Base-by-base conservation (phyloP, 768 basidiomycete genomes). In the Boletellus ananas region DNA sequence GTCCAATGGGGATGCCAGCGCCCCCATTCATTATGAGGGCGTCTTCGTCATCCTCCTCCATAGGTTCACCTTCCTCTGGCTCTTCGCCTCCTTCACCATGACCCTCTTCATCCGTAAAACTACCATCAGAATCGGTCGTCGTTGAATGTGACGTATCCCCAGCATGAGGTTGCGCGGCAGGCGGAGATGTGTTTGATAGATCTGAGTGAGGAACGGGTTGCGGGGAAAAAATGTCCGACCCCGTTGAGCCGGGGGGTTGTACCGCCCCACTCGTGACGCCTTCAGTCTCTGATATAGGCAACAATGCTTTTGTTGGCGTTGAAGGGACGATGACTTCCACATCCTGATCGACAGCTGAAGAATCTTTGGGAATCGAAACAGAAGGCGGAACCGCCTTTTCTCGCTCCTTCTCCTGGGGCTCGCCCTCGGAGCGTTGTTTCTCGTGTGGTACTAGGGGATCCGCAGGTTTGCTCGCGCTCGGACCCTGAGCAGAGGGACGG, bases 251-350 rank as follows among this genome's bases (percentile, higher is more conserved):
- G 13, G 94, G 93, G 3, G 92, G 79, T 61, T 94, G 90, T 20
- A 95, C 94, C 38, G 90, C 90, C 29, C 91, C 87, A n/a, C 90
- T 92, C 10, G 88, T 90, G 56, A 96, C 74, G 13, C 89, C 92
- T 53, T 85, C 91, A 7, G 92, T 91, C 70, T 94, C 92, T 9
- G 83, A 79, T 21, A 75, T 72, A 7, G 90, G 80, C 6, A 79
- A 58, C 52, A 76, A 64, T 14, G 23, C 23, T 25, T 64, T 72
- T 14, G 74, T 75, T 12, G 80, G 79, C 2, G 78, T 76, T 27
- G 80, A 75, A 16, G 79, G 75, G 4, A 77, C 57, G 43, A 77
- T 35, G 46, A 77, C 62, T 11, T 75, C 71, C 14, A 56, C 63
- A 47, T 74, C 75, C 33, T 60, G 59, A 20, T 49, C 33, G 20